Evolutionary conservation across 352 stramenopile genomes (phyloP).

Genomic region (Globisporangium cystogenes): DNA sequence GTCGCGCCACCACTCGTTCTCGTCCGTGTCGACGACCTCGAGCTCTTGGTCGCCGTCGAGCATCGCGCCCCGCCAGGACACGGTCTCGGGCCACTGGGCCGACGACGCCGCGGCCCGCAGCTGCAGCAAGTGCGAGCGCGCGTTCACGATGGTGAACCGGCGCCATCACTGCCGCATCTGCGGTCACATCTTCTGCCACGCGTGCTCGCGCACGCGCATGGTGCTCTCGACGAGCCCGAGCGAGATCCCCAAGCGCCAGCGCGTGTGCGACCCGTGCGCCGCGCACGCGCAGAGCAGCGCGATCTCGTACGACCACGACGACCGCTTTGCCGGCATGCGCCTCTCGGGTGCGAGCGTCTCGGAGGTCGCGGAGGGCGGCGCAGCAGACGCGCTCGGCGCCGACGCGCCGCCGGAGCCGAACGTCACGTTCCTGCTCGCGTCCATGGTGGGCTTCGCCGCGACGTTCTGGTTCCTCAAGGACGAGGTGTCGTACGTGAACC

Average conservation of each 20-base stretch:
- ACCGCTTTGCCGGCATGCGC: conserved; percentile 14
- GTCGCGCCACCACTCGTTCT: conserved; percentile 40
- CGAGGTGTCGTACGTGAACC: conserved; percentile 64
- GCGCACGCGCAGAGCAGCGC: conserved; percentile 54
- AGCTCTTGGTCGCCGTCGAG: conserved; percentile 59
- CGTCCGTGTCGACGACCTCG: conserved; percentile 60
- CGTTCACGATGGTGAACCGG: conserved; percentile 70
- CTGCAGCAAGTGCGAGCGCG: conserved; percentile 64
- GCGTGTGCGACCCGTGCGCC: conserved; percentile 68
- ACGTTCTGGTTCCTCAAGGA: conserved; percentile 82
- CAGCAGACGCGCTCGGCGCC: background rate
- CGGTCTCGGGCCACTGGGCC: conserved; percentile 65
- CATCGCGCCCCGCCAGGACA: conserved; percentile 35
- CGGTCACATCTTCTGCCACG: conserved; percentile 78
- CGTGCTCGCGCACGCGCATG: conserved; percentile 76
- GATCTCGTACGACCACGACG: conserved; percentile 55
- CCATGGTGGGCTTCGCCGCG: conserved; percentile 47
- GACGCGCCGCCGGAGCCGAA: conserved; percentile 15
- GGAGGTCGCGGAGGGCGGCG: conserved; percentile 4
- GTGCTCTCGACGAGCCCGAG: conserved; percentile 62
- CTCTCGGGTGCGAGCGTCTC: background rate
- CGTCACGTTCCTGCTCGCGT: conserved; percentile 48
- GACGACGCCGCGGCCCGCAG: conserved; percentile 42
- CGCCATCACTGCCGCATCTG: conserved; percentile 82
- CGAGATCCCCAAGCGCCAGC: conserved; percentile 63